phyloP scores from a whole-genome alignment of 2,329 filamentous ascomycete genomes.

The Tolypocladium inflatum region DNA sequence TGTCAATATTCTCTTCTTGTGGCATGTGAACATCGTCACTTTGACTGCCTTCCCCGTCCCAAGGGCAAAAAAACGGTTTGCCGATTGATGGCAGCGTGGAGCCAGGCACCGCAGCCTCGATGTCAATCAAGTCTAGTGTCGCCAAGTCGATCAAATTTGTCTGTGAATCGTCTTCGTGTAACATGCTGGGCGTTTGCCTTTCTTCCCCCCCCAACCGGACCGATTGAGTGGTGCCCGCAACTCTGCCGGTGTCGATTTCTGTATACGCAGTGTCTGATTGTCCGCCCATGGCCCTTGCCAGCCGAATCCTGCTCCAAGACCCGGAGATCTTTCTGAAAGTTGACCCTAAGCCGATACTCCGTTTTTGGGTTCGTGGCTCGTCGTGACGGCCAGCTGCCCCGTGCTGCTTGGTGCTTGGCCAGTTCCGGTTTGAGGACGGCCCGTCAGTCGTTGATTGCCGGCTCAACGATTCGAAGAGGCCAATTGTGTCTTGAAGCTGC shows the following conservation, averaged over 20 bases:
- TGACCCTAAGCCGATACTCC: slow-evolving; percentile 8
- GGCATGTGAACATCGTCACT: background rate
- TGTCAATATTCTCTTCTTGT: background rate
- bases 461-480: slow-evolving; percentile 18
- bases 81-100: too few species aligned
- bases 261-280: background rate
- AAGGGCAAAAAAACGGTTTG: background rate
- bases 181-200: background rate
- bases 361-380: background rate
- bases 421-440: background rate
- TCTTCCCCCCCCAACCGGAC: background rate
- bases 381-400: background rate
- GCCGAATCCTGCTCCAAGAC: slow-evolving; percentile 8
- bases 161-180: background rate
- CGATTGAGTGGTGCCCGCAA: background rate
- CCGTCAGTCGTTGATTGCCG: background rate
- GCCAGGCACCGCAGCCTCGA: background rate
- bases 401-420: background rate
- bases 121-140: background rate
- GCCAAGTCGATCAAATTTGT: background rate
- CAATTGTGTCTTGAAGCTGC: slow-evolving; percentile 16
- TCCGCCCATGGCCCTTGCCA: background rate
- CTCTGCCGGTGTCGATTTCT: background rate
- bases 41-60: background rate
- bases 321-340: slow-evolving; percentile 9